These are phyloP conservation scores for Cryptococcus sp. DNA, from an alignment of 1,284 basidiomycete genomes.

Conservation along the genomic window DNA sequence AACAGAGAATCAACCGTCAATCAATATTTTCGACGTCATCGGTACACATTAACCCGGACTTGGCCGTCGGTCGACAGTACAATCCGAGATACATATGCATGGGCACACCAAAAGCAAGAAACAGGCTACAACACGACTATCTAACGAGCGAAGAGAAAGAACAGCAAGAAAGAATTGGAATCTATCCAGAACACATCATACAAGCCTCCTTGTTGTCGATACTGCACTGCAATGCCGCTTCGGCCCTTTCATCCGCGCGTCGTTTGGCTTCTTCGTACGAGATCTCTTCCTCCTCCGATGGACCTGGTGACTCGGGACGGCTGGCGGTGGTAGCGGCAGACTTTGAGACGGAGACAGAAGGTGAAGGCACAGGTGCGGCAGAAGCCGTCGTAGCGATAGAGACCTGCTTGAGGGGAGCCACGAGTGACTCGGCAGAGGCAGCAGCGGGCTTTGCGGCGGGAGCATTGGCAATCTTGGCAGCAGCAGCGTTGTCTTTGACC, in stretches of 20 bases:
- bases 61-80: no score
- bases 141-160: not conserved
- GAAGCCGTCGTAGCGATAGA: conserved; percentile 40
- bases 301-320: conserved; percentile 24
- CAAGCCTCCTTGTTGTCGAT: conserved; percentile 51
- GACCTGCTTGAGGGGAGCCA: conserved; percentile 39
- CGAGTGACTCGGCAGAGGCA: conserved; percentile 22
- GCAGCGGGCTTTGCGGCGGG: conserved; percentile 6
- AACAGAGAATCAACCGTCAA: no score
- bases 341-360: conserved; percentile 18
- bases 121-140: not conserved
- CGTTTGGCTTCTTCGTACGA: conserved; percentile 50
- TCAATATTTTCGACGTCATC: no score
- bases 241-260: conserved; percentile 47
- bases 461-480: conserved; percentile 8
- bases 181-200: conserved; percentile 48
- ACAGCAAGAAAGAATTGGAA: not conserved
- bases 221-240: conserved; percentile 47
- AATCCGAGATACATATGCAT: no score
- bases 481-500: conserved; percentile 25
- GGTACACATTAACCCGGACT: no score
- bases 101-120: not conserved
- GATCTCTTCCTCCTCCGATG: conserved; percentile 47
- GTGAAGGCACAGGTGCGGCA: conserved; percentile 12
- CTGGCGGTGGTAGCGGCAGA: conserved; percentile 9